Percentiles rank a stretch among this genome's conserved stretches.
phyloP scores from a whole-genome alignment of 2,329 filamentous ascomycete species.

The Curvularia verruculosa region DNA sequence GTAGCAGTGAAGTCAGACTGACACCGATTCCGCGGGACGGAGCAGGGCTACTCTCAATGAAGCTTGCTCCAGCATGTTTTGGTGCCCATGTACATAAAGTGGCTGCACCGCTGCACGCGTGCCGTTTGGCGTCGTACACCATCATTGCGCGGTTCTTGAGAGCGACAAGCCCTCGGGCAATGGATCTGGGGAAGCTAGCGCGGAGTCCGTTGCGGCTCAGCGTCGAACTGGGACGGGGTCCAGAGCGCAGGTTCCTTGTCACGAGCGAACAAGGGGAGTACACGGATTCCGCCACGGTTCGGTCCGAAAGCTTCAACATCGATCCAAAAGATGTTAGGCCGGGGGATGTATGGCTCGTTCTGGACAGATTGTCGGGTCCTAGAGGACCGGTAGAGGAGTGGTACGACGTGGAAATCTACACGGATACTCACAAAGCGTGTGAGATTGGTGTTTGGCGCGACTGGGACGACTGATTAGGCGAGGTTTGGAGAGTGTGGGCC shows the following conservation, averaged over 20 bases:
- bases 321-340: conserved; percentile 63
- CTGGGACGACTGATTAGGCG: conserved; percentile 49
- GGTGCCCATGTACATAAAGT: conserved; percentile 58
- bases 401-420: conserved; percentile 58
- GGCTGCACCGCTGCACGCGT: conserved; percentile 57
- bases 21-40: conserved; percentile 71
- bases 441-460: conserved; percentile 54
- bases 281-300: conserved; percentile 68
- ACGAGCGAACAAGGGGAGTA: conserved; percentile 76
- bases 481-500: background rate
- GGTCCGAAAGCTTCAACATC: conserved; percentile 76
- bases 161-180: conserved; percentile 35
- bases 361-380: conserved; percentile 76
- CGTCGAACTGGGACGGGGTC: conserved; percentile 74
- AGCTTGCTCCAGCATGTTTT: conserved; percentile 62
- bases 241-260: conserved; percentile 68
- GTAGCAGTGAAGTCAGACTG: conserved; percentile 63
- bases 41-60: conserved; percentile 72
- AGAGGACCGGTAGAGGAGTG: conserved; percentile 55
- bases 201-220: conserved; percentile 68
- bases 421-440: conserved; percentile 53
- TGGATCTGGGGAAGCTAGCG: conserved; percentile 36
- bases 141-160: conserved; percentile 59
- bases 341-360: conserved; percentile 75
- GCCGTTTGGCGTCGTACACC: conserved; percentile 66